Evolutionary conservation across 2,329 filamentous ascomycete species (phyloP).

Genomic region (Cryphonectria naterciae): DNA sequence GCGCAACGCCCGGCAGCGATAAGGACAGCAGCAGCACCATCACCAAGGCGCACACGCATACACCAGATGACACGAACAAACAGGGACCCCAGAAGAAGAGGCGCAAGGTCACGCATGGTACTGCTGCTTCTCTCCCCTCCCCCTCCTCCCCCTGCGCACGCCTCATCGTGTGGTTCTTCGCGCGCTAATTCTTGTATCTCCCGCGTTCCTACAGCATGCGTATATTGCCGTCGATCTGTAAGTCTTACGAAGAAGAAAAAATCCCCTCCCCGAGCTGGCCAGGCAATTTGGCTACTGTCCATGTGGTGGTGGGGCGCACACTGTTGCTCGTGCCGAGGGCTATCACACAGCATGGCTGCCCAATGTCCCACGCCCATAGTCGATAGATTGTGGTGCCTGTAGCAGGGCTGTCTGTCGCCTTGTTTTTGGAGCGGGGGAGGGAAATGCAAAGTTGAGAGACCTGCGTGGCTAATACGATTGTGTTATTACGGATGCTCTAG

Average conservation of each 20-base stretch:
- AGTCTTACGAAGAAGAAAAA: constrained; percentile 52
- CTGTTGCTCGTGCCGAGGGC: constrained; percentile 30
- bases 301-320: constrained; percentile 26
- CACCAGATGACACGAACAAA: constrained; percentile 50
- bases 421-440: constrained; percentile 1
- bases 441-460: constrained; percentile 24
- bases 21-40: constrained; percentile 24
- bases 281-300: constrained; percentile 31
- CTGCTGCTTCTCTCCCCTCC: constrained; percentile 39
- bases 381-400: constrained; percentile 21
- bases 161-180: constrained; percentile 33
- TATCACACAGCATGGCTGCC: constrained; percentile 25
- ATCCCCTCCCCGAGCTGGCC: constrained; percentile 22
- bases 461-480: constrained; percentile 50
- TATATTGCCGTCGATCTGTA: constrained; percentile 89
- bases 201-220: constrained; percentile 70
- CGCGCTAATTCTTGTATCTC: constrained; percentile 37
- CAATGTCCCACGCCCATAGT: background rate
- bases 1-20: constrained; percentile 26
- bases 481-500: constrained; percentile 52
- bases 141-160: constrained; percentile 16
- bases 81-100: constrained; percentile 68
- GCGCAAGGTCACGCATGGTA: constrained; percentile 89
- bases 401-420: background rate
- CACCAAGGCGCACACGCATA: constrained; percentile 33